Conservation (phyloP, 164 flowering plant species). For the Annona cherimola region DNA sequence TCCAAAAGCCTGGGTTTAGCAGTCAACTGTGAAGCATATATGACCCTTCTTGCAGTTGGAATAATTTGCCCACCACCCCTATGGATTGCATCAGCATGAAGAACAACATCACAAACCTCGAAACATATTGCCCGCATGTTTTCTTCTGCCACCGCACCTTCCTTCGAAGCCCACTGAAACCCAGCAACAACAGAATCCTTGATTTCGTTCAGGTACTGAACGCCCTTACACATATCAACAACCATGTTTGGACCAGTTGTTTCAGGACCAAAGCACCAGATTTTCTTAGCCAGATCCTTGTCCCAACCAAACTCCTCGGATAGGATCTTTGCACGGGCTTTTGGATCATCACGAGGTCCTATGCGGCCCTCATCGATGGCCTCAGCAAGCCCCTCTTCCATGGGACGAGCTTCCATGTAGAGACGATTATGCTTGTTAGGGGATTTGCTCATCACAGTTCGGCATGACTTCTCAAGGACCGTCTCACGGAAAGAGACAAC, state of each 20-base stretch:
- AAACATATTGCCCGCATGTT: constrained; percentile 38
- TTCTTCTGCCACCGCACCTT: constrained; percentile 33
- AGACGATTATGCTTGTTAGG: constrained; percentile 34
- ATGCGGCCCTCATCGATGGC: constrained; percentile 35
- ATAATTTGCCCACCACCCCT: constrained; percentile 33
- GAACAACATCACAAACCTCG: constrained; percentile 36
- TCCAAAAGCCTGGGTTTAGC: constrained; percentile 31
- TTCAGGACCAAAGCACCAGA: constrained; percentile 36
- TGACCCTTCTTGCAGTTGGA: constrained; percentile 28
- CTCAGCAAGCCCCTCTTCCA: constrained; percentile 31
- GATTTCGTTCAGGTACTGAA: constrained; percentile 32
- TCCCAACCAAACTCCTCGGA: constrained; percentile 33
- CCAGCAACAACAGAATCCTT: constrained; percentile 32
- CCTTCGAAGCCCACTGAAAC: constrained; percentile 33
- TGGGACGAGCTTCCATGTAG: constrained; percentile 34
- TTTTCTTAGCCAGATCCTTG: constrained; percentile 32
- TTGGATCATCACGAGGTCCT: constrained; percentile 34
- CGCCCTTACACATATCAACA: constrained; percentile 34
- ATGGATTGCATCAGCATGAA: constrained; percentile 33
- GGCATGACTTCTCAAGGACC: constrained; percentile 27
- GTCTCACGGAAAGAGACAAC: constrained; percentile 34
- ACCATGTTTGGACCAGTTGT: constrained; percentile 35
- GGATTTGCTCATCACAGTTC: constrained; percentile 34
- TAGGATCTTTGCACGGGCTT: constrained; percentile 24
- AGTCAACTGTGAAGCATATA: constrained; percentile 30